Evolutionary conservation across 306 rosid genomes (phyloP).

Genomic region (Alnus rubra): DNA sequence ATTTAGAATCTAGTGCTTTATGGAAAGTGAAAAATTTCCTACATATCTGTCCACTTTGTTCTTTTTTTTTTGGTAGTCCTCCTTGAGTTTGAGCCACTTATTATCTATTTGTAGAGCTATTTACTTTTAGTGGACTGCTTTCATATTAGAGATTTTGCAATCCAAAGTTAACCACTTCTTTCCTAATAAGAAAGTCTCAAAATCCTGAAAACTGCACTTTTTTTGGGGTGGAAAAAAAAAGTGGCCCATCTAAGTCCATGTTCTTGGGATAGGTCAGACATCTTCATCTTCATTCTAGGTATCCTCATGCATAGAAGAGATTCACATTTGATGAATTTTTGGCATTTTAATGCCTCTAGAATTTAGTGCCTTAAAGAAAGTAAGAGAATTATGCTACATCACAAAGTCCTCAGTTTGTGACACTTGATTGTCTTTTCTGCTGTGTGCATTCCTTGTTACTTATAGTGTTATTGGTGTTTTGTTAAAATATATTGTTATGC

Average conservation of each 20-base stretch:
- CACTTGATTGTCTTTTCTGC: neutral
- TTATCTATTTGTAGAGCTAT: neutral
- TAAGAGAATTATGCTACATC: neutral
- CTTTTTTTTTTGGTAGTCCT: neutral
- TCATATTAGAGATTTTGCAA: neutral
- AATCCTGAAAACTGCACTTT: neutral
- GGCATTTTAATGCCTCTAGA: neutral
- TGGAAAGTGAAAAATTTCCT: neutral
- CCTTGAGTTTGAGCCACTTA: neutral
- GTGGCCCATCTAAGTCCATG: neutral
- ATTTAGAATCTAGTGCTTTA: neutral
- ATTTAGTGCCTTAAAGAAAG: neutral
- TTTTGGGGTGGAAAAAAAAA: neutral
- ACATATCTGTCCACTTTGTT: neutral
- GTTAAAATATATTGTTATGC: neutral
- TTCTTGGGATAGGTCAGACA: neutral
- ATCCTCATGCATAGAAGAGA: neutral
- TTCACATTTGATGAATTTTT: neutral
- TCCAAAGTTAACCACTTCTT: neutral
- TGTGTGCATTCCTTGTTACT: neutral
- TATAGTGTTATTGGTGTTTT: neutral
- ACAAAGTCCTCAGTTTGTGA: slow-evolving; percentile 1
- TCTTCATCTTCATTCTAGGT: neutral
- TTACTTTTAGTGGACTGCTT: neutral
- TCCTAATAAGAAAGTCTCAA: neutral